A percentile compares a stretch with the other conserved stretches of the same genome.
Evolutionary conservation across 257 asterid genomes (phyloP).

Genomic region (Penstemon davidsonii): DNA sequence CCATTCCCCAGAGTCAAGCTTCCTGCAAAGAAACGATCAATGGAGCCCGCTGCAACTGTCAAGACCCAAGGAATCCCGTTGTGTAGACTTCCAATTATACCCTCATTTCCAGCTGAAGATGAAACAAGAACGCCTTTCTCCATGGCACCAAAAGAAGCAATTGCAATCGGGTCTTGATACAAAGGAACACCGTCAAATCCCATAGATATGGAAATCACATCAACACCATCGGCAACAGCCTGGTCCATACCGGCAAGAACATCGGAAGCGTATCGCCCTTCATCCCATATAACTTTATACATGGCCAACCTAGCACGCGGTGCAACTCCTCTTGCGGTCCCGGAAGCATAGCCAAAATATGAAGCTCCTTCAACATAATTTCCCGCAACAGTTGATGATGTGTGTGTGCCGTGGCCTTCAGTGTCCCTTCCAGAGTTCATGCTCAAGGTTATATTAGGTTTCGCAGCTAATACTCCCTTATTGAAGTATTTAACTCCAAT

Average conservation of each 20-base stretch:
- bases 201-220: slow-evolving; percentile 40
- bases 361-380: slow-evolving; percentile 37
- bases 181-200: not conserved
- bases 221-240: slow-evolving; percentile 52
- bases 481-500: slow-evolving; percentile 50
- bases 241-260: slow-evolving; percentile 54
- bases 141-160: slow-evolving; percentile 45
- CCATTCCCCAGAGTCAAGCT: slow-evolving; percentile 35
- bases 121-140: slow-evolving; percentile 46
- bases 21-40: slow-evolving; percentile 42
- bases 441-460: slow-evolving; percentile 20
- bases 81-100: slow-evolving; percentile 20
- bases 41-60: slow-evolving; percentile 38
- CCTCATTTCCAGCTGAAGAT: slow-evolving; percentile 42
- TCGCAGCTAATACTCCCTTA: slow-evolving; percentile 31
- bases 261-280: slow-evolving; percentile 35
- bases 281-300: slow-evolving; percentile 40
- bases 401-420: slow-evolving; percentile 48
- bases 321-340: slow-evolving; percentile 49
- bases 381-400: slow-evolving; percentile 49
- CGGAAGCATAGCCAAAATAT: slow-evolving; percentile 43
- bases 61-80: slow-evolving; percentile 46
- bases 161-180: slow-evolving; percentile 41
- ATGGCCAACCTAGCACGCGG: slow-evolving; percentile 42
- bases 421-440: slow-evolving; percentile 44